Conservation (phyloP, 345 rosid genomes). For the Salix purpurea region DNA sequence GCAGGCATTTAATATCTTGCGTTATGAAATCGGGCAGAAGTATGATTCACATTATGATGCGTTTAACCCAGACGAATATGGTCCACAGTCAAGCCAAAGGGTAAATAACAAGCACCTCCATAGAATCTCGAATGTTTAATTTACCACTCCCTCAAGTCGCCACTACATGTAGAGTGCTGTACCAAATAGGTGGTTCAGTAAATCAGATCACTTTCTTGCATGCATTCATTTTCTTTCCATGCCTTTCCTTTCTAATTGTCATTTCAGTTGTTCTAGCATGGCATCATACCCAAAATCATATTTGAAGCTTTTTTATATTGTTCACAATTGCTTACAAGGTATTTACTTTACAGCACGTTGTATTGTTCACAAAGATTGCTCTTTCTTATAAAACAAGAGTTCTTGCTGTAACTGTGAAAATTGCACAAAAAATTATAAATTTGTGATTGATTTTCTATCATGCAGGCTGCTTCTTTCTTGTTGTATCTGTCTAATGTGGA, state of each 20-base stretch:
- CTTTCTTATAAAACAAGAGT: neutral
- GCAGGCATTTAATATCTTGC: conserved; percentile 32
- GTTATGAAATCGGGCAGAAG: conserved; percentile 35
- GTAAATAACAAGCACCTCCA: conserved; percentile 25
- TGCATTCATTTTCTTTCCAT: neutral
- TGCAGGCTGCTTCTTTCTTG: conserved; percentile 63
- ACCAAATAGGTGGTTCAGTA: neutral
- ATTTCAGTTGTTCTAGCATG: neutral
- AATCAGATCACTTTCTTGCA: neutral
- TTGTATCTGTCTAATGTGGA: conserved; percentile 64
- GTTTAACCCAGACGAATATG: conserved; percentile 29
- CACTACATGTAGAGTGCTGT: neutral
- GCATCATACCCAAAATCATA: neutral
- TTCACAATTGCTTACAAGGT: neutral
- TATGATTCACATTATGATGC: conserved; percentile 31
- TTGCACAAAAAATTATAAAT: neutral
- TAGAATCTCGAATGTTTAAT: neutral
- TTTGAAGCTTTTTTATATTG: neutral
- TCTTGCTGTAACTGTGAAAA: neutral
- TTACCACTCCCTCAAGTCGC: neutral
- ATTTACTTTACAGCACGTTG: neutral
- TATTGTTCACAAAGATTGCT: neutral
- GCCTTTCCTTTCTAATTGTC: neutral
- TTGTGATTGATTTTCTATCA: conserved; percentile 3
- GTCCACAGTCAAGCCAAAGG: conserved; percentile 77